These are phyloP conservation scores for Capsicum chinense DNA, from an alignment of 257 asterid genomes.

Conservation along the genomic window DNA sequence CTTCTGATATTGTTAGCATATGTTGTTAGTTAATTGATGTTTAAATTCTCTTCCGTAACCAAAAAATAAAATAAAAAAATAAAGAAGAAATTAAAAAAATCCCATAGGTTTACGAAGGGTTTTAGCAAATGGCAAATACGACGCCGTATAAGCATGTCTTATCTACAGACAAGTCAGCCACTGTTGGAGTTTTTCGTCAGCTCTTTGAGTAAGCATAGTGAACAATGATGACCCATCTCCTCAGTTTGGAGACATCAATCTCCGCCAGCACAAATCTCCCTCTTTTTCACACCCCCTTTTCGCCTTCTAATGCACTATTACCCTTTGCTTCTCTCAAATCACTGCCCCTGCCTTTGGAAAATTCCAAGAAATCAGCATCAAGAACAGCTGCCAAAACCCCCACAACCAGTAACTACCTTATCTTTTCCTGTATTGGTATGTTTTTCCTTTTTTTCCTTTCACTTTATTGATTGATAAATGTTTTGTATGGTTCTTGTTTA, in stretches of 20 bases:
- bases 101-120: constrained; percentile 31
- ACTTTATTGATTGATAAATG: background rate
- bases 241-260: constrained; percentile 34
- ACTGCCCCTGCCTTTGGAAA: constrained; percentile 33
- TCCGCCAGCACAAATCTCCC: constrained; percentile 39
- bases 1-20: no score
- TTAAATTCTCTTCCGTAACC: no score
- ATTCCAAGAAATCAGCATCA: constrained; percentile 34
- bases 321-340: constrained; percentile 42
- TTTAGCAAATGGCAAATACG: constrained; percentile 6
- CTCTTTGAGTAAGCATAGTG: background rate
- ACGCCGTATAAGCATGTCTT: constrained; percentile 22
- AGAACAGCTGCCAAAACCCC: constrained; percentile 36
- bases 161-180: background rate
- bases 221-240: constrained; percentile 32
- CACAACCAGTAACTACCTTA: constrained; percentile 30
- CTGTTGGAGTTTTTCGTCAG: background rate
- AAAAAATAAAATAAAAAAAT: no score
- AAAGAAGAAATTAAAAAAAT: no score
- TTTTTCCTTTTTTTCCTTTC: background rate
- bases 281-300: constrained; percentile 48
- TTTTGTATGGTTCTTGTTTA: constrained; percentile 32
- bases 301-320: constrained; percentile 44
- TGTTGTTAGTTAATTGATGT: no score
- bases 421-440: background rate